Evolutionary conservation across 257 asterid genomes (phyloP).

Genomic region (Thymus mandschuricus): DNA sequence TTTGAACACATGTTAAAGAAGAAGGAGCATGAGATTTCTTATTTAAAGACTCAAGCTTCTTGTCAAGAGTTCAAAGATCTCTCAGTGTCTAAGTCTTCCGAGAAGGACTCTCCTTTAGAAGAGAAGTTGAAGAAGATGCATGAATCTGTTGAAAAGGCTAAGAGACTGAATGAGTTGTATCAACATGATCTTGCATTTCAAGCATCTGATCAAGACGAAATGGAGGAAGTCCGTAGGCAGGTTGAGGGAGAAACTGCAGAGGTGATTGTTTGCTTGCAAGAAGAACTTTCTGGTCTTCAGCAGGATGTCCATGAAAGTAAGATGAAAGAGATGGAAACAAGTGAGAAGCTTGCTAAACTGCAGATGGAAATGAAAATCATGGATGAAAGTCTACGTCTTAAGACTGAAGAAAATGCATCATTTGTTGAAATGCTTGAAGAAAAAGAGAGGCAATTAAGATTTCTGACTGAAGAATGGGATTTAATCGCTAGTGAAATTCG

Average conservation of each 20-base stretch:
- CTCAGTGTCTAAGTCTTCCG: conserved; percentile 39
- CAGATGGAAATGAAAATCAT: conserved; percentile 53
- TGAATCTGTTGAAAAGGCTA: conserved; percentile 84
- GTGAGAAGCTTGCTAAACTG: conserved; percentile 44
- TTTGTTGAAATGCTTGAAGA: conserved; percentile 54
- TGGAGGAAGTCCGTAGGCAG: conserved; percentile 86
- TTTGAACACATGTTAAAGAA: conserved; percentile 52
- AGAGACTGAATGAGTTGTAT: conserved; percentile 66
- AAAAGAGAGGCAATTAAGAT: conserved; percentile 56
- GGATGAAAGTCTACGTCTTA: conserved; percentile 47
- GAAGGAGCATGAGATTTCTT: conserved; percentile 65
- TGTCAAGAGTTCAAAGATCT: conserved; percentile 49
- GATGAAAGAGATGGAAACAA: conserved; percentile 65
- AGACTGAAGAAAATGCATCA: conserved; percentile 55
- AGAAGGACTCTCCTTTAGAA: conserved; percentile 61
- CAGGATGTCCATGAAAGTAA: conserved; percentile 71
- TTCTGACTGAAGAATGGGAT: conserved; percentile 61
- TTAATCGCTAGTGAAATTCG: conserved; percentile 61
- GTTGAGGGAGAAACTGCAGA: conserved; percentile 98
- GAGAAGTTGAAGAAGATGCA: conserved; percentile 84
- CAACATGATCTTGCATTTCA: conserved; percentile 63
- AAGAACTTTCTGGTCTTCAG: conserved; percentile 84
- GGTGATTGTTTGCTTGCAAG: conserved; percentile 97
- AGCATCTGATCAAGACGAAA: conserved; percentile 65
- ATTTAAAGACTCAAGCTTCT: conserved; percentile 46